Evolutionary conservation across 192 early-diverging fungal genomes (phyloP).

Genomic region (Backusella mclennaniae): DNA sequence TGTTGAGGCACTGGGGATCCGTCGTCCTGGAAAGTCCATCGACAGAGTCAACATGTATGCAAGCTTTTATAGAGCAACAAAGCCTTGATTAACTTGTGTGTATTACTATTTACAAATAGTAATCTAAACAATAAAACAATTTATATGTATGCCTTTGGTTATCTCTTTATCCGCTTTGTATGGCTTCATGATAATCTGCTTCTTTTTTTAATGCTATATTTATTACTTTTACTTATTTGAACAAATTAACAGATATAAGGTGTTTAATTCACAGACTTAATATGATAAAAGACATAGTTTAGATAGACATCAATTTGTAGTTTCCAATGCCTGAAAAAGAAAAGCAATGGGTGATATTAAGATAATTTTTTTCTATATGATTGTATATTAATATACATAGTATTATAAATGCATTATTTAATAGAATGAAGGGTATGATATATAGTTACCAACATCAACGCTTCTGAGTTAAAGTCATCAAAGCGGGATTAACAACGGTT

Average conservation of each 20-base stretch:
- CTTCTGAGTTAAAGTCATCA: background rate
- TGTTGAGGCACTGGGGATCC: slow-evolving; percentile 66
- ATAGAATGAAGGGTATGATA: background rate
- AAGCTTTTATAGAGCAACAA: slow-evolving; percentile 55
- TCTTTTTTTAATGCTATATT: too few species aligned
- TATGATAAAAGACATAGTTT: background rate
- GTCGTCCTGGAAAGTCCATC: slow-evolving; percentile 60
- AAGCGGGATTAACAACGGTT: background rate
- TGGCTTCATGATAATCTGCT: too few species aligned
- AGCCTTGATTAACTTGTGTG: background rate
- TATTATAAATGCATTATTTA: background rate
- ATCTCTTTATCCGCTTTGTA: too few species aligned
- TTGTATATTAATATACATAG: background rate
- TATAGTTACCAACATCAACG: background rate
- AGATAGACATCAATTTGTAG: background rate
- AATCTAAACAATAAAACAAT: background rate
- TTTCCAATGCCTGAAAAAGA: background rate
- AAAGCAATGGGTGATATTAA: background rate
- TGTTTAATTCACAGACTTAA: background rate
- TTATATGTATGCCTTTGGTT: background rate
- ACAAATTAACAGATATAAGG: background rate
- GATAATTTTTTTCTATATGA: background rate
- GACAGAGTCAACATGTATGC: slow-evolving; percentile 90
- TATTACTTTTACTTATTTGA: too few species aligned
- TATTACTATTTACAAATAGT: background rate